Evolutionary conservation across 441 rosid genomes (phyloP), one percentile per base, ranked within the genome.

Genomic region (Gossypium laxum): DNA sequence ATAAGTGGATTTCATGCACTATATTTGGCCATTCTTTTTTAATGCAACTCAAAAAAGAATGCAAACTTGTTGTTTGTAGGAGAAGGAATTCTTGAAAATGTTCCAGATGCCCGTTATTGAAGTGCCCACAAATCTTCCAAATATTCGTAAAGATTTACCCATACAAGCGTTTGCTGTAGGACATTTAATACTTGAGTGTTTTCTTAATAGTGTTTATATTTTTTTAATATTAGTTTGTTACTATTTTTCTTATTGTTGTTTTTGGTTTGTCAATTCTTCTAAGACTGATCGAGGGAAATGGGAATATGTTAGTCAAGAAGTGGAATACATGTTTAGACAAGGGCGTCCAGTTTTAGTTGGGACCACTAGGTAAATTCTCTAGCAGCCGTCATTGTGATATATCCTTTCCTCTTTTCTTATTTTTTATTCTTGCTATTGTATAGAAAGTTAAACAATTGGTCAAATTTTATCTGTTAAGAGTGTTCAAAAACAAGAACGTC

Each of bases 301-400:
- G 96, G 91, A 89, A 78, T 73, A 86, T 82, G 97, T 76, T 62
- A 87, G 93, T 59, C 91, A 78, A 76, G 98, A 93, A 87, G 96
- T 93, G 74, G 90, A 88, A 79, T 80, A 81, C 84, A 93, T 93
- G 96, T 93, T 91, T 78, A 81, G 88, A 70, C 89, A 84, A 76
- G 98, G 98, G 54, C 93, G 98, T 45, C 98, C 98, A 47, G 94
- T 93, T 86, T 87, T 93, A 82, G 98, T 91, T 66, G 98, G 98
- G 71, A 93, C 94, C 28, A 93, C 98, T 69, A 93, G 97, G 98
- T 91, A 81, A 76, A 34, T 75, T 51, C 68, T 73, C 52, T 72
- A 32, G 64, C 32, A 5, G 32, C 63, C 18, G 32, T 56, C 54
- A 14, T 14, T 71, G 30, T 3, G 8, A 51, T 51, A 30, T 47